A percentile compares a stretch with the other conserved stretches of the same genome.
These are phyloP conservation scores for Poa pratensis DNA, from an alignment of 176 grass and related monocot genomes.

Conservation along the genomic window DNA sequence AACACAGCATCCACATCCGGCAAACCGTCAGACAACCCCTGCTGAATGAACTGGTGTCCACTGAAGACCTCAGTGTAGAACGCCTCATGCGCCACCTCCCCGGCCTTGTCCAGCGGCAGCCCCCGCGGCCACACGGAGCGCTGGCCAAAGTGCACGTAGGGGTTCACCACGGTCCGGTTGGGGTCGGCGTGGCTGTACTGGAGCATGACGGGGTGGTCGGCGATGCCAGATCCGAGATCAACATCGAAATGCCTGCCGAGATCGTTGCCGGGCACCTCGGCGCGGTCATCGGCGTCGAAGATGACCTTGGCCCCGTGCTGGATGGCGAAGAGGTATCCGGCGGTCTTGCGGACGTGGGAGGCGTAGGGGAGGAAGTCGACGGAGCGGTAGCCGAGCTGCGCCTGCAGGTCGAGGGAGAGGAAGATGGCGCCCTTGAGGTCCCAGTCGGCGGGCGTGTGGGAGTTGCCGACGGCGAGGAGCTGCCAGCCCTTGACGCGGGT, in stretches of 20 bases:
- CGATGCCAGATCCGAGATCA: constrained; percentile 62
- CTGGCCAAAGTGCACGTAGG: constrained; percentile 98
- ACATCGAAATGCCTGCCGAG: constrained; percentile 83
- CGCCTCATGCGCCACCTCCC: constrained; percentile 84
- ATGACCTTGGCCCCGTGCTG: constrained; percentile 95
- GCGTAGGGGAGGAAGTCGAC: constrained; percentile 92
- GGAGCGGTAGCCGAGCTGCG: constrained; percentile 84
- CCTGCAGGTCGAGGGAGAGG: constrained; percentile 91
- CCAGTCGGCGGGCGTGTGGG: constrained; percentile 78
- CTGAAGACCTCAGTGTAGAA: constrained; percentile 96
- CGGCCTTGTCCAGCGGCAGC: constrained; percentile 83
- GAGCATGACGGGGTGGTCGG: constrained; percentile 77
- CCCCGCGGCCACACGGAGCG: constrained; percentile 93
- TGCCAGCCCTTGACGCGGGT: constrained; percentile 86
- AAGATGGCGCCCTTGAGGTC: constrained; percentile 95
- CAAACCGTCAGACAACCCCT: constrained; percentile 88
- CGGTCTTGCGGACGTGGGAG: constrained; percentile 88
- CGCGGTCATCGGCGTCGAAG: constrained; percentile 93
- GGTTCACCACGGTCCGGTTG: constrained; percentile 91
- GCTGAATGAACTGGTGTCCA: constrained; percentile 95
- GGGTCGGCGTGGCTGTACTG: constrained; percentile 95
- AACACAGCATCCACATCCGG: constrained; percentile 93
- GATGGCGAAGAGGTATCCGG: constrained; percentile 92
- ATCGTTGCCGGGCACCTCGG: constrained; percentile 80
- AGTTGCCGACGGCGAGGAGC: constrained; percentile 89